phyloP scores from a whole-genome alignment of 805 yeast species.

The Lipomyces lipofer region DNA sequence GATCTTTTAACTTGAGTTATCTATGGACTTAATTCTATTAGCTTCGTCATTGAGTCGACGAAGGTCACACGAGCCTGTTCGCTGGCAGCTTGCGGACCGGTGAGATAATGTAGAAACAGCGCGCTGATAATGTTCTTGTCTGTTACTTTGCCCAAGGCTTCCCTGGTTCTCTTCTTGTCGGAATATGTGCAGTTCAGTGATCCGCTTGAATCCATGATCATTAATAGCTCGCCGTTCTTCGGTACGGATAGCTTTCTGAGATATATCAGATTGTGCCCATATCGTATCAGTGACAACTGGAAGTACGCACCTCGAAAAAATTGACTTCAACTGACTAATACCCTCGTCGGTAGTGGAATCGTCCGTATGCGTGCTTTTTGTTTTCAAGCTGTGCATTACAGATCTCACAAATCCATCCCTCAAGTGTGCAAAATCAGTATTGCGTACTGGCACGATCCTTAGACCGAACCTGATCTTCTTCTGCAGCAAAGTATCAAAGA shows the following conservation, averaged over 20 bases:
- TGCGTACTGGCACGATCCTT: conserved; percentile 81
- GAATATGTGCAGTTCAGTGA: conserved; percentile 37
- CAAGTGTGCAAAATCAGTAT: conserved; percentile 87
- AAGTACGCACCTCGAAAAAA: too few relatives aligned
- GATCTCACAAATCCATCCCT: conserved; percentile 87
- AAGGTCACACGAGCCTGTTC: conserved; percentile 38
- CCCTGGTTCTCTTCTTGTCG: neutral
- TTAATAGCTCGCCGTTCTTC: conserved; percentile 64
- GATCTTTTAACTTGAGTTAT: too few relatives aligned
- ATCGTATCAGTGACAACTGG: too few relatives aligned
- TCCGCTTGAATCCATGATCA: conserved; percentile 57
- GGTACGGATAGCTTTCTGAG: conserved; percentile 73
- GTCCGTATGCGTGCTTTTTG: conserved; percentile 27
- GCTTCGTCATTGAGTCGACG: conserved; percentile 8
- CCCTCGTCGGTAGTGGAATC: conserved; percentile 58
- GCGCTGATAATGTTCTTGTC: conserved; percentile 65
- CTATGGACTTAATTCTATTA: too few relatives aligned
- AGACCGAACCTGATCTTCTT: conserved; percentile 64
- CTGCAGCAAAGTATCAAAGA: conserved; percentile 59
- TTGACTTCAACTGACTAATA: conserved; percentile 61
- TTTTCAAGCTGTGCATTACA: conserved; percentile 54
- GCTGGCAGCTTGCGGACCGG: conserved; percentile 66
- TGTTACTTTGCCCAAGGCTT: conserved; percentile 57
- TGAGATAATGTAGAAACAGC: conserved; percentile 73
- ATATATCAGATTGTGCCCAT: too few relatives aligned